phyloP scores from a whole-genome alignment of 768 basidiomycete genomes.

The Trametes gibbosa region DNA sequence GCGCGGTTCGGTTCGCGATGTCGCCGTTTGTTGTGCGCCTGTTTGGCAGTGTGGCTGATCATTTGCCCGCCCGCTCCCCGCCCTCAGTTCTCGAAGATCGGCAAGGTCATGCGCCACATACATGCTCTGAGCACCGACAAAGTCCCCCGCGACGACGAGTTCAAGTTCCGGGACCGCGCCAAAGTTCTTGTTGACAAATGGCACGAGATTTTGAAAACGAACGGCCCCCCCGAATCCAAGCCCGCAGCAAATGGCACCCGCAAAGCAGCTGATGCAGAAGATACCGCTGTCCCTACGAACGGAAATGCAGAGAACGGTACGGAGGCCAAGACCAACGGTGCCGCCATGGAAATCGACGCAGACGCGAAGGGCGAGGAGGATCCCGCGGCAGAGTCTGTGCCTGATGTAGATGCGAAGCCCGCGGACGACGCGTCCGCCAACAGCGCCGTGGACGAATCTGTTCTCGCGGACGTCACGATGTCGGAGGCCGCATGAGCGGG shows the following conservation, averaged over 20 bases:
- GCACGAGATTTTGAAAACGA: conserved; percentile 50
- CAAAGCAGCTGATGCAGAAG: conserved; percentile 24
- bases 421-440: conserved; percentile 18
- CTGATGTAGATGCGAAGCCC: conserved; percentile 19
- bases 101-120: conserved; percentile 89
- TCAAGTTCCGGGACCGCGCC: conserved; percentile 70
- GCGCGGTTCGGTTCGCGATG: conserved; percentile 17
- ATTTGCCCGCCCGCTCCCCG: conserved; percentile 5
- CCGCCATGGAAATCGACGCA: conserved; percentile 42
- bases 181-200: conserved; percentile 68
- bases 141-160: conserved; percentile 64
- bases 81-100: conserved; percentile 72
- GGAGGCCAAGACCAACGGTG: conserved; percentile 13
- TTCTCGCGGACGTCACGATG: conserved; percentile 30
- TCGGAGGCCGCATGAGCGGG: conserved; percentile 23
- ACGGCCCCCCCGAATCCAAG: conserved; percentile 25
- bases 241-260: conserved; percentile 25
- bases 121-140: conserved; percentile 49
- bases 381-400: conserved; percentile 17
- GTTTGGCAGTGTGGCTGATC: conserved; percentile 20
- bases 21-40: conserved; percentile 15
- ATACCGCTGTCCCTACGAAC: conserved; percentile 17
- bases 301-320: conserved; percentile 19
- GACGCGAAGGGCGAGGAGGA: conserved; percentile 22
- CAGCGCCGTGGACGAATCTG: conserved; percentile 24